phyloP scores from a whole-genome alignment of 768 basidiomycete species.

The Boletus reticuloceps region DNA sequence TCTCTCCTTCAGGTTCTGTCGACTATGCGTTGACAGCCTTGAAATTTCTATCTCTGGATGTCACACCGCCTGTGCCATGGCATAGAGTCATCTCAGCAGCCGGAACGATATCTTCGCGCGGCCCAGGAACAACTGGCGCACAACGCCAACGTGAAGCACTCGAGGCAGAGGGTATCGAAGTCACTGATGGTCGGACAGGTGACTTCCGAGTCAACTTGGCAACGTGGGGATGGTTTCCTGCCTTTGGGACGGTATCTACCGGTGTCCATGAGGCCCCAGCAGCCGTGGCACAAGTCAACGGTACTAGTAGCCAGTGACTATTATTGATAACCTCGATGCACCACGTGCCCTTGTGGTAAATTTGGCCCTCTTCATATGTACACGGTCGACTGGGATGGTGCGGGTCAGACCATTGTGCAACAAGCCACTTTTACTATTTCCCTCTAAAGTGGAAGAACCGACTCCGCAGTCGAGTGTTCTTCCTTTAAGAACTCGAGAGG shows the following conservation, averaged over 20 bases:
- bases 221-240: constrained; percentile 69
- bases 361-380: not conserved
- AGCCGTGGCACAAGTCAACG: too few species aligned
- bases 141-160: constrained; percentile 72
- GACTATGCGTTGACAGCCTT: constrained; percentile 50
- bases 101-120: constrained; percentile 77
- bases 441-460: too few species aligned
- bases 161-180: constrained; percentile 80
- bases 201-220: constrained; percentile 57
- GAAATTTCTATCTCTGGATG: constrained; percentile 62
- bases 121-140: constrained; percentile 80
- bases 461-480: too few species aligned
- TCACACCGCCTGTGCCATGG: constrained; percentile 74
- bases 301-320: not conserved
- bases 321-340: too few species aligned
- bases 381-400: too few species aligned
- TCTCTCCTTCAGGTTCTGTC: not conserved
- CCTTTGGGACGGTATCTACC: constrained; percentile 22
- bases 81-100: constrained; percentile 71
- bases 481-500: too few species aligned
- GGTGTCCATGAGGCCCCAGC: constrained; percentile 4
- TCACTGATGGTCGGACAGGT: constrained; percentile 52
- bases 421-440: too few species aligned
- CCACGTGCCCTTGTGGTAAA: too few species aligned
- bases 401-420: too few species aligned